Percentiles rank a stretch among this genome's conserved stretches.
These are phyloP conservation scores for Claviceps sp. DNA, from an alignment of 2,329 filamentous ascomycete genomes.

Conservation along the genomic window DNA sequence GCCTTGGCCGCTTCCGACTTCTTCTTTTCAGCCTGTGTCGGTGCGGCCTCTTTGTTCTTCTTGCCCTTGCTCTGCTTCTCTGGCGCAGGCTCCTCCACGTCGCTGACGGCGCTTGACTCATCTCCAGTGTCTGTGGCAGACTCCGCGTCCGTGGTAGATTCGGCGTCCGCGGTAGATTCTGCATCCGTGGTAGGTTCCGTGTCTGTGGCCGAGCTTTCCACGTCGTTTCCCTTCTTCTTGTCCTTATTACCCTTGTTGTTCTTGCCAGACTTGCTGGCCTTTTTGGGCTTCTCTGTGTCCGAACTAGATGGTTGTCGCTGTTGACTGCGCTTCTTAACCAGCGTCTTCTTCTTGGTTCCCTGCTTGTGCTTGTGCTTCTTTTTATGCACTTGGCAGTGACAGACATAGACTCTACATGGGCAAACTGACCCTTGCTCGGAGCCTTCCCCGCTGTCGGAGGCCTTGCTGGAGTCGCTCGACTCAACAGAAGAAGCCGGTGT, in stretches of 20 bases:
- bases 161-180: too few relatives aligned
- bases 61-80: slow-evolving; percentile 6
- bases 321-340: slow-evolving; percentile 4
- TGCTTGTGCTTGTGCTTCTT: neutral
- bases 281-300: slow-evolving; percentile 8
- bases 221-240: slow-evolving; percentile 9
- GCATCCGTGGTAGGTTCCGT: slow-evolving; percentile 12
- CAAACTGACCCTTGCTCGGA: slow-evolving; percentile 22
- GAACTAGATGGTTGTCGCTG: neutral
- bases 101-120: slow-evolving; percentile 9
- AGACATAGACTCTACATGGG: slow-evolving; percentile 14
- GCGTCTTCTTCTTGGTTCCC: slow-evolving; percentile 2
- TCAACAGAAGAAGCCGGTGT: slow-evolving; percentile 8
- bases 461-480: slow-evolving; percentile 9
- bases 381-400: slow-evolving; percentile 4
- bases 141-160: too few relatives aligned
- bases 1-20: slow-evolving; percentile 9
- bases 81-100: neutral
- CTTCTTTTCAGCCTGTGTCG: slow-evolving; percentile 2
- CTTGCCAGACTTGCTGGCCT: slow-evolving; percentile 11
- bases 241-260: slow-evolving; percentile 8
- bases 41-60: neutral
- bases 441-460: slow-evolving; percentile 15
- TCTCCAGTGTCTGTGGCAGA: slow-evolving; percentile 2
- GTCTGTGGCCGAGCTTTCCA: slow-evolving; percentile 9